Base-by-base conservation (phyloP, 306 rosid species). In the Psophocarpus tetragonolobus region DNA sequence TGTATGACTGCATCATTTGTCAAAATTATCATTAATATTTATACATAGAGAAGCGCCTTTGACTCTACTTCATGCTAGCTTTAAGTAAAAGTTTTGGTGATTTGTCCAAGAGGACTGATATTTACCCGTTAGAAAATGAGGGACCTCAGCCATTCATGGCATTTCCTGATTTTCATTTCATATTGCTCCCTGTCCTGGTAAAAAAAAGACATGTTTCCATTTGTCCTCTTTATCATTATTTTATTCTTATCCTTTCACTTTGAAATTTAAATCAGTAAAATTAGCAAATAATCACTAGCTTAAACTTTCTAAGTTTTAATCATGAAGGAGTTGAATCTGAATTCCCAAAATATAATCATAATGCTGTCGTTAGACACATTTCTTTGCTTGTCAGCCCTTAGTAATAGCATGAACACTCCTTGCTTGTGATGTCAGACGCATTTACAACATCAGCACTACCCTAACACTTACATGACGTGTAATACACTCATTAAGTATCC, bases 61-160 rank as follows among this genome's bases (percentile, higher is more conserved):
- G 58, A 21, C 53, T 35, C 51, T 27, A 30, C 63, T 26, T 24
- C 36, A 8, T 26, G 66, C 47, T 36, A 48, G 39, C 66, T 57
- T 58, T 58, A 60, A 33, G 35, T 48, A 56, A 38, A 75, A 58
- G 53, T 44, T 67, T 26, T 35, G 45, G 45, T 60, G 68, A 64
- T 71, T 23, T 45, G 63, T 72, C 62, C 26, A 4, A 38, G 71
- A 75, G 24, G 54, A 48, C 30, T 76, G 64, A 60, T 67, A 42
- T 76, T 54, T 81, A 57, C 77, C 8, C 33, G 58, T 77, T 68
- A 61, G 67, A 47, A 68, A 13, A 39, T 73, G 57, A 39, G 20
- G 53, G 70, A 50, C 72, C 69, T 68, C 50, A 51, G 58, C 36
- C 62, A 67, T 83, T 73, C 53, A 54, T 72, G 67, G 44, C 58